Base-by-base conservation (phyloP, 768 basidiomycete genomes). In the Calvatia gigantea region DNA sequence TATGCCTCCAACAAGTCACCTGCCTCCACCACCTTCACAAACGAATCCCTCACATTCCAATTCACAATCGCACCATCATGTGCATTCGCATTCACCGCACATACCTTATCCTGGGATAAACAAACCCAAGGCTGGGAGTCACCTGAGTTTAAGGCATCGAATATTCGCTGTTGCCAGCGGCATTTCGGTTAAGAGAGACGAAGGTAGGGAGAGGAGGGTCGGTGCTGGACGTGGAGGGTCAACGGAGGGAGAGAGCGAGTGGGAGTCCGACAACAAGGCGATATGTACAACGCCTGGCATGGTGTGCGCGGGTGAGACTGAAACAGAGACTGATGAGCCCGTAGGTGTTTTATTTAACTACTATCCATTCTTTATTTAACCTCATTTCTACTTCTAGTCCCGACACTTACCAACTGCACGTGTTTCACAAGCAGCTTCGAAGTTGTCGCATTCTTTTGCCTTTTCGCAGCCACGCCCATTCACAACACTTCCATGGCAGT, bases 261-360 rank as follows among this genome's bases (percentile, higher is more conserved):
- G 49, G 48, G 45, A 58, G 38, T 37, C 25, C 14, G 57, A 53
- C 45, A 47, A 35, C 14, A 81, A 76, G 63, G 68, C 67, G 31
- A 88, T 89, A 62, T 85, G 81, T n/a, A 89, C 87, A 0, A 74
- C 80, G 0, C 82, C 80, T 15, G 85, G 78, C 2, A 73, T 73
- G 52, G 63, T 72, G 37, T 83, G 87, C 58, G 86, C 85, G 25
- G 86, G 86, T 6, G 88, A 90, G 70, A 89, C 89, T 0, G 88
- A 91, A 65, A 89, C 89, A 0, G 89, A 91, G 64, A 75, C 81
- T 11, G 88, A 90, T 61, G 88, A 90, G 62, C 84, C 84, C 32
- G 88, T 89, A 65, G 73, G 87, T 71, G 14, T n/a, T 29, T 46
- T 57, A 37, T 29, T 27, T 43, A 23, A 52, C 19, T 48, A 29